Conservation (phyloP, 768 basidiomycete genomes). For the Agaricus subrufescens region DNA sequence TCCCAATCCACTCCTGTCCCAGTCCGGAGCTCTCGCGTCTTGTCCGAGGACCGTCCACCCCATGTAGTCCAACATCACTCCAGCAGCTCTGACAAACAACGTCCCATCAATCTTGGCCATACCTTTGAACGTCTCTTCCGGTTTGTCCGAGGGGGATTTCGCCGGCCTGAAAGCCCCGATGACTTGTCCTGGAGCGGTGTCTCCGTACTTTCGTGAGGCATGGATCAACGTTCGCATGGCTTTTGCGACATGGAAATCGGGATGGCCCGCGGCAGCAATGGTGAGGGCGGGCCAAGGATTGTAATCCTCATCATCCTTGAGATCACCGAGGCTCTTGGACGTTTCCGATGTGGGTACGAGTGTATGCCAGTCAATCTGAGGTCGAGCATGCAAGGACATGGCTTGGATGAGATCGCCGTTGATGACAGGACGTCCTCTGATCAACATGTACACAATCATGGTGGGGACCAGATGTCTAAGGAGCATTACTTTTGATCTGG, state of each 20-base stretch:
- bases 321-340: constrained; percentile 27
- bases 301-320: constrained; percentile 27
- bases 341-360: constrained; percentile 11
- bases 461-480: constrained; percentile 38
- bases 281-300: constrained; percentile 53
- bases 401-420: constrained; percentile 42
- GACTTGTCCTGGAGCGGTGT: constrained; percentile 31
- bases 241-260: constrained; percentile 51
- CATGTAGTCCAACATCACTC: constrained; percentile 48
- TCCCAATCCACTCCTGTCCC: constrained; percentile 56
- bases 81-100: constrained; percentile 53
- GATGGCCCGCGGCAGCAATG: constrained; percentile 40
- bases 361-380: constrained; percentile 20
- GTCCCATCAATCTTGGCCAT: constrained; percentile 46
- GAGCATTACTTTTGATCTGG: constrained; percentile 37
- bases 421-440: constrained; percentile 53
- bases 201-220: constrained; percentile 44
- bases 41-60: constrained; percentile 56
- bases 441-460: constrained; percentile 24
- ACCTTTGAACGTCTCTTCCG: constrained; percentile 41
- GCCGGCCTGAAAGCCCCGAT: constrained; percentile 34
- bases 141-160: constrained; percentile 11
- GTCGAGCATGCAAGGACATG: constrained; percentile 36
- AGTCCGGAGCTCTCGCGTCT: constrained; percentile 30
- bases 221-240: constrained; percentile 42